A percentile compares a stretch with the other conserved stretches of the same genome.
Conservation (phyloP, 2,329 filamentous ascomycete genomes). For the Beauveria rudraprayagi region DNA sequence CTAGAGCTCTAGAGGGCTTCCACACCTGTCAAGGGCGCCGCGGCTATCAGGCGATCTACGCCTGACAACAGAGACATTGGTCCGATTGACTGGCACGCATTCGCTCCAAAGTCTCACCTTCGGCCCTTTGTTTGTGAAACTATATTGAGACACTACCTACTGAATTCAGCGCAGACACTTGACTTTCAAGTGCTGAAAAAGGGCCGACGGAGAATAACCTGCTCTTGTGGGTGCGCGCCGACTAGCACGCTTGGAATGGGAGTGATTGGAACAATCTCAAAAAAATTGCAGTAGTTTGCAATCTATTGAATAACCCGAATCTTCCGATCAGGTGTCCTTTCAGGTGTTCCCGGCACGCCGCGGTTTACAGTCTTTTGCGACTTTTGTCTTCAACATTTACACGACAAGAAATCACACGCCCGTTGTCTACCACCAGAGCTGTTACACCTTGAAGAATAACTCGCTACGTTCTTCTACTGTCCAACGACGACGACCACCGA, state of each 20-base stretch:
- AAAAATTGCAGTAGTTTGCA: not conserved
- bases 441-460: not conserved
- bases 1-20: not conserved
- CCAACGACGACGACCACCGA: not conserved
- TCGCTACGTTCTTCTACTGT: not conserved
- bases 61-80: constrained; percentile 9
- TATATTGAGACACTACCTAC: not conserved
- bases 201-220: constrained; percentile 8
- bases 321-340: not conserved
- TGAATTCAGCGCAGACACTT: not conserved
- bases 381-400: not conserved
- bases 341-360: not conserved
- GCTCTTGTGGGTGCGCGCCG: not conserved
- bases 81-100: constrained; percentile 7
- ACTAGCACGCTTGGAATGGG: constrained; percentile 5
- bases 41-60: not conserved
- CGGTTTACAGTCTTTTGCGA: not conserved
- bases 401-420: not conserved
- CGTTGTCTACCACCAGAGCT: not conserved
- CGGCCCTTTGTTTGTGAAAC: constrained; percentile 10
- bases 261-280: not conserved
- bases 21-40: not conserved
- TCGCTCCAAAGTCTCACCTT: constrained; percentile 1
- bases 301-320: not conserved
- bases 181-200: not conserved